These are phyloP conservation scores for Centrapalus pauciflorus DNA, from an alignment of 129 eudicot genomes.

Conservation along the genomic window DNA sequence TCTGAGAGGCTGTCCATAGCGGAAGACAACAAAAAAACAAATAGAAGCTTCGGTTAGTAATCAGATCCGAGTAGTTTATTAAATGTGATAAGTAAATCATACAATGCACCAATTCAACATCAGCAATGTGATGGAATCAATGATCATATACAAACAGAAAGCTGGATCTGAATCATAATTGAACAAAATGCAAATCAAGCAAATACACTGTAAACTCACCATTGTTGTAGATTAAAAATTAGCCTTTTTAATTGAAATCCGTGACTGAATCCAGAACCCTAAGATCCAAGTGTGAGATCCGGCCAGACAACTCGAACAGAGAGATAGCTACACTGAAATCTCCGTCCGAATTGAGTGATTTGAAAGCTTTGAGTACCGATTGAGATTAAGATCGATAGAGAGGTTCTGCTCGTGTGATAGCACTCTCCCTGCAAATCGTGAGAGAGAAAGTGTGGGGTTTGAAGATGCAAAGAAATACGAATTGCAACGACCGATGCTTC, in stretches of 20 bases:
- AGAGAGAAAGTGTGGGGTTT: slow-evolving; percentile 7
- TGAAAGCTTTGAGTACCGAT: slow-evolving; percentile 11
- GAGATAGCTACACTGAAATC: slow-evolving; percentile 14
- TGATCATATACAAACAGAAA: slow-evolving; percentile 12
- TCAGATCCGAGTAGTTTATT: slow-evolving; percentile 40
- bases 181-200: slow-evolving; percentile 11
- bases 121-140: slow-evolving; percentile 12
- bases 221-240: slow-evolving; percentile 28
- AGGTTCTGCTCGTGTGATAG: slow-evolving; percentile 21
- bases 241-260: slow-evolving; percentile 18
- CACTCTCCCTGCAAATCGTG: slow-evolving; percentile 19
- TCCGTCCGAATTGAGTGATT: slow-evolving; percentile 22
- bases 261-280: slow-evolving; percentile 27
- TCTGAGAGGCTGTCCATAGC: slow-evolving; percentile 73
- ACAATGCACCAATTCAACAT: background rate
- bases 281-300: slow-evolving; percentile 49
- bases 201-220: slow-evolving; percentile 34
- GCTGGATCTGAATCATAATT: slow-evolving; percentile 42
- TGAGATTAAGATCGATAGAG: slow-evolving; percentile 20
- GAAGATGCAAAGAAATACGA: slow-evolving; percentile 13
- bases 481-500: slow-evolving; percentile 25
- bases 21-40: slow-evolving; percentile 23
- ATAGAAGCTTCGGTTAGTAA: slow-evolving; percentile 22
- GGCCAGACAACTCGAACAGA: slow-evolving; percentile 7
- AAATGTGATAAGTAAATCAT: slow-evolving; percentile 15